Evolutionary conservation across 2,329 filamentous ascomycete genomes (phyloP), one percentile per base, ranked within the genome.

Genomic region (Monosporascus sp.): DNA sequence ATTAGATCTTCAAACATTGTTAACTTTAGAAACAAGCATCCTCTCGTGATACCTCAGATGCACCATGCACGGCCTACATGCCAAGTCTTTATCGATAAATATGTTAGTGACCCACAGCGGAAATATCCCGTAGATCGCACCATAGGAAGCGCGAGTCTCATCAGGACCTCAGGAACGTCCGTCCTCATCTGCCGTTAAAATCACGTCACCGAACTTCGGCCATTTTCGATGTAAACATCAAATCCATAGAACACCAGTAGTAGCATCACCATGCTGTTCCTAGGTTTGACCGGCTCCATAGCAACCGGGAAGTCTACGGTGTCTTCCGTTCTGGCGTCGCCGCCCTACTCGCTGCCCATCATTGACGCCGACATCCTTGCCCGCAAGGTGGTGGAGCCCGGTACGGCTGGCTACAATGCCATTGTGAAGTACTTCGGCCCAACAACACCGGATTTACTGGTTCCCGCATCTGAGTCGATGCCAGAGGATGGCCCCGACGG

Each of bases 271-370:
- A 97, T 97, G 94, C 83, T 97, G 48, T 85, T 99, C 65, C 91
- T 99, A 63, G 94, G 94, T 53, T 84, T 99, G 25, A 99, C 94
- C 8, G 94, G 94, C 68, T 96, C 92, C 56, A 97, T 99, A 68
- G 94, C 94, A 55, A 99, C 94, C 6, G 94, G 94, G 70, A 99
- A 99, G 81, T 96, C 93, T 46, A 99, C 93, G 60, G 91, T 97
- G 52, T 96, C 94, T 27, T 78, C 81, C 39, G 81, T 96, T 62
- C 88, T 99, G 63, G 84, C 88, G 49, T 79, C 83, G 5, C 77
- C 89, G 5, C 94, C 93, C 0, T 89, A 97, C 77, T 87, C 83
- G 55, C 81, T 99, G 56, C 92, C 94, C 64, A 81, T 99, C 62
- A 87, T 99, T 75, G 94, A 99, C 68, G 93, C 94, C 67, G 94